phyloP scores from a whole-genome alignment of 257 asterid genomes.

The Solanum chaucha region DNA sequence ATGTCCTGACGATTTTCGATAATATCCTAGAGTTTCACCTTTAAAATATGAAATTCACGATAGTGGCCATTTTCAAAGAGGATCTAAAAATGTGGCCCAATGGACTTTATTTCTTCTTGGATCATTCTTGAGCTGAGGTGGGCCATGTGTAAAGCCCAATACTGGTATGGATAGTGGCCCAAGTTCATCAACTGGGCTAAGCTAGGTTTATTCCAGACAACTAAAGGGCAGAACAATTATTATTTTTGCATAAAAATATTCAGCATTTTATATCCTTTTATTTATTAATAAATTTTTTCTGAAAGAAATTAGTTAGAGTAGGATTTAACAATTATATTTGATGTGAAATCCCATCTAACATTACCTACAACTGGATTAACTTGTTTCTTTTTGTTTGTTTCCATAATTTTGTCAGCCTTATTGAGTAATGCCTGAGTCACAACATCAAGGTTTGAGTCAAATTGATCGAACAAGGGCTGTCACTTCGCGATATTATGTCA shows the following conservation, averaged over 20 bases:
- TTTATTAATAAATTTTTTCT: not conserved
- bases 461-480: not conserved
- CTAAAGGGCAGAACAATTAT: not conserved
- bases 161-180: not conserved
- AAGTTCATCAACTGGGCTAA: not conserved
- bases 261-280: not conserved
- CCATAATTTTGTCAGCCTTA: not conserved
- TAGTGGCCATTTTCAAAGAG: not conserved
- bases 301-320: not conserved
- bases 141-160: not conserved
- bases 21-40: not conserved
- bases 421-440: not conserved
- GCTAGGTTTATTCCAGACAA: not conserved
- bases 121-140: not conserved
- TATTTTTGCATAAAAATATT: not conserved
- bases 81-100: not conserved
- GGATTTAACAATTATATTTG: not conserved
- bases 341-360: not conserved
- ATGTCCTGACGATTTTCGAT: not conserved
- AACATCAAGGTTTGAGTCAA: not conserved
- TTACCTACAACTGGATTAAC: not conserved
- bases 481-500: not conserved
- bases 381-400: not conserved
- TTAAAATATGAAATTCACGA: not conserved
- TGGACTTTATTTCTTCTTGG: not conserved